phyloP scores from a whole-genome alignment of 495 filamentous ascomycete species.

The Aspergillus coremiiformis region DNA sequence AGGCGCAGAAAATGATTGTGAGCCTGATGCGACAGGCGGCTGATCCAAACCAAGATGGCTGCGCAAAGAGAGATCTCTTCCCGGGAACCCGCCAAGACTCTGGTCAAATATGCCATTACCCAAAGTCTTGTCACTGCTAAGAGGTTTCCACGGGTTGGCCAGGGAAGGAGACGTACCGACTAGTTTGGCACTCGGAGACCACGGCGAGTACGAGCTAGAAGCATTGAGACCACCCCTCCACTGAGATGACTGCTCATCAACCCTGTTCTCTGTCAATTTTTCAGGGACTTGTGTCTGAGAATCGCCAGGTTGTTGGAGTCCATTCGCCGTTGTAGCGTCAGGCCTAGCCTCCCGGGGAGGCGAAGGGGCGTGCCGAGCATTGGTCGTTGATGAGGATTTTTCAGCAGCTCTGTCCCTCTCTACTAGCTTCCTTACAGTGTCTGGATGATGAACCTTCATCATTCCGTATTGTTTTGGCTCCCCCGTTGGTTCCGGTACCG shows the following conservation, averaged over 20 bases:
- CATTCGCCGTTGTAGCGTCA: slow-evolving; percentile 25
- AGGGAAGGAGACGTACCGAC: slow-evolving; percentile 31
- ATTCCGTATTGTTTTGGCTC: slow-evolving; percentile 51
- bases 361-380: slow-evolving; percentile 26
- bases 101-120: slow-evolving; percentile 76
- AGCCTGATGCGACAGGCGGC: slow-evolving; percentile 21
- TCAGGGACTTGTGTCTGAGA: slow-evolving; percentile 11
- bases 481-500: slow-evolving; percentile 44
- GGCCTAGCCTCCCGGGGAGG: slow-evolving; percentile 29
- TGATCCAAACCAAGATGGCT: slow-evolving; percentile 34
- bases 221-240: slow-evolving; percentile 34
- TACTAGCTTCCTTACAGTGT: slow-evolving; percentile 37
- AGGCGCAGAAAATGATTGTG: slow-evolving; percentile 28
- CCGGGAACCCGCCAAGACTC: slow-evolving; percentile 43
- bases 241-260: slow-evolving; percentile 31
- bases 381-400: slow-evolving; percentile 21
- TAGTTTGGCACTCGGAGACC: slow-evolving; percentile 33
- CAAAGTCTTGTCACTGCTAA: slow-evolving; percentile 58
- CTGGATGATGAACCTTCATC: slow-evolving; percentile 52
- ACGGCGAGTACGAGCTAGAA: slow-evolving; percentile 31
- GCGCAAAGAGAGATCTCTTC: slow-evolving; percentile 33
- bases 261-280: slow-evolving; percentile 18
- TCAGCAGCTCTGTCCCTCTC: slow-evolving; percentile 34
- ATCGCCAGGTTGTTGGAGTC: slow-evolving; percentile 18
- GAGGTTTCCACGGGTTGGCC: slow-evolving; percentile 69